Base-by-base conservation (phyloP, 495 filamentous ascomycete genomes). In the Aspergillus bertholletiae region DNA sequence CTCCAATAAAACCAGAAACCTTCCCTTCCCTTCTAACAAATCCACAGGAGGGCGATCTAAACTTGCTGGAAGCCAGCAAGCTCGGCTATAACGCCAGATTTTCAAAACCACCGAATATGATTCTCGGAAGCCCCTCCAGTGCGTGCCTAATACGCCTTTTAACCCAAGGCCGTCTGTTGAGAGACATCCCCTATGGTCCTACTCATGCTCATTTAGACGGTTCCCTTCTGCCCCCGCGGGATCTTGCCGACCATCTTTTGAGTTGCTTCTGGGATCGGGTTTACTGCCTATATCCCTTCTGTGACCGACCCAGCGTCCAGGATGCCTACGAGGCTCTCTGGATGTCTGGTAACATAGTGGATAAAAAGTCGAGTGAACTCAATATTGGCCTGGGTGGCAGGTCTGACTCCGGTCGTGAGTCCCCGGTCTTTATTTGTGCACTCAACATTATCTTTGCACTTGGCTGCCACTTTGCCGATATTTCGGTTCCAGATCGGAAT, bases 371-470 rank as follows among this genome's bases (percentile, higher is more conserved):
- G 26, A 64, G 47, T 3, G 55, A 68, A 9, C 57, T 68, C 24
- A 66, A 67, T 23, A 70, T 78, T 21, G 75, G 74, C 3, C 66
- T 78, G 17, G 75, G 74, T 6, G 64, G 66, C n/a, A 56, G 56
- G 0, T 65, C 58, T n/a, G 74, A 74, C 32, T 76, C 69, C 2
- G 67, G 64, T 4, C 59, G 67, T 7, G 61, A 65, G 30, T 74
- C 72, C 2, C 69, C 74, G 18, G 67, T 78, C 18, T 78, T 79
- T 46, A 67, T 75, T 47, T 72, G 59, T 30, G 73, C 74, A 13
- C 55, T 80, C 7, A 80, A 80, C 49, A 57, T 59, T 0, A 72
- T 79, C 0, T 78, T 80, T 53, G 74, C 71, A 0, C 57, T 79
- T 5, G 69, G 70, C 12, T 72, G 72, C 28, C 72, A 78, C 53